Conservation (phyloP, 164 flowering plant genomes). For the Saururus chinensis region DNA sequence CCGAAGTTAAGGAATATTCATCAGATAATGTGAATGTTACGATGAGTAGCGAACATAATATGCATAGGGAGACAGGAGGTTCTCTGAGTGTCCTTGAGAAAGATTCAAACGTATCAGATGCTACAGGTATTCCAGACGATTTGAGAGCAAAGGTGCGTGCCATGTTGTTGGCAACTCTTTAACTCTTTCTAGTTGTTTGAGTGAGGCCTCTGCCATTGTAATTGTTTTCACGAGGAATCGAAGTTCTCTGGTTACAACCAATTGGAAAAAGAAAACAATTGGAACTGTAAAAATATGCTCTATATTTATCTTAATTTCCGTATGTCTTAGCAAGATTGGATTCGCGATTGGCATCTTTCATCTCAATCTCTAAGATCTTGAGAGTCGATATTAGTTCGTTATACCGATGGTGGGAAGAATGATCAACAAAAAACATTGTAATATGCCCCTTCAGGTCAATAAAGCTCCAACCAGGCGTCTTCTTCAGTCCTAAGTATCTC, state of each 20-base stretch:
- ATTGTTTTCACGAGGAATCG: not conserved
- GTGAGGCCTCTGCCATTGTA: not conserved
- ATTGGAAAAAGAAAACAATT: no score
- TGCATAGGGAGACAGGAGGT: not conserved
- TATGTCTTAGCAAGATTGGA: not conserved
- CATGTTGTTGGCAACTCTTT: conserved; percentile 72
- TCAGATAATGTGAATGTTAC: not conserved
- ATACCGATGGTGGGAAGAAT: conserved; percentile 47
- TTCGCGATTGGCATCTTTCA: conserved; percentile 4
- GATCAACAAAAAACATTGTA: conserved; percentile 44
- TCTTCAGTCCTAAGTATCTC: conserved; percentile 60
- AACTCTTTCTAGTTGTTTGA: not conserved
- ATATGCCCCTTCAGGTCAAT: conserved; percentile 49
- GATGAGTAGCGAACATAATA: conserved; percentile 12
- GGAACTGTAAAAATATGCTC: no score
- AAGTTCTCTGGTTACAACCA: no score
- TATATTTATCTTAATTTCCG: no score
- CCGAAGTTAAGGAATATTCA: conserved; percentile 10
- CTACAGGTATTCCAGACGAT: conserved; percentile 54
- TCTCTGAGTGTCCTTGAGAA: conserved; percentile 17
- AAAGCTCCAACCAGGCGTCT: conserved; percentile 78
- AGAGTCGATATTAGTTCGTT: conserved; percentile 34
- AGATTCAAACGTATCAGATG: conserved; percentile 20
- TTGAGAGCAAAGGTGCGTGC: conserved; percentile 86
- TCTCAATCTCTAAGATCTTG: conserved; percentile 27